Conservation (phyloP, 1,139 yeast species). For the Saccharomyces hybrid region DNA sequence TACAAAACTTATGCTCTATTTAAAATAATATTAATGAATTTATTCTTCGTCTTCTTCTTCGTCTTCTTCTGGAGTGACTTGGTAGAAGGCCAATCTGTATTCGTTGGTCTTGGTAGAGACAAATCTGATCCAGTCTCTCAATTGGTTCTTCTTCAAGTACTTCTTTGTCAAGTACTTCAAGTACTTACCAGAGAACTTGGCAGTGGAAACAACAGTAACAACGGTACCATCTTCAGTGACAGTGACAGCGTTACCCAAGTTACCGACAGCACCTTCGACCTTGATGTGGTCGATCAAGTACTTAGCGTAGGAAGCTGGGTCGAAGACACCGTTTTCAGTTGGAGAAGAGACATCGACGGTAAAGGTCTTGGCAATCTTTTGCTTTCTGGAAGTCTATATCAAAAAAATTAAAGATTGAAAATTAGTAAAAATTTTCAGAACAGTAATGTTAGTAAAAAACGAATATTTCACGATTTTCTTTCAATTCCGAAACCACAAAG, state of each 20-base stretch:
- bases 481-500: not conserved
- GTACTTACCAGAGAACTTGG: constrained; percentile 99
- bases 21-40: constrained; percentile 14
- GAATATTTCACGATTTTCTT: constrained; percentile 6
- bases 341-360: constrained; percentile 96
- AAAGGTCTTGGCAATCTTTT: constrained; percentile 77
- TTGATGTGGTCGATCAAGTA: constrained; percentile 98
- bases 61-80: constrained; percentile 95
- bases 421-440: constrained; percentile 1
- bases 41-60: constrained; percentile 57
- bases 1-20: constrained; percentile 1
- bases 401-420: not conserved
- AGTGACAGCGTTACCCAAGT: constrained; percentile 92
- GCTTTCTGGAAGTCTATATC: constrained; percentile 65
- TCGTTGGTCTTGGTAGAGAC: constrained; percentile 93
- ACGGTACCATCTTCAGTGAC: constrained; percentile 75
- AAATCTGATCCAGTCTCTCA: constrained; percentile 99
- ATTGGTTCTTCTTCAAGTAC: constrained; percentile 99
- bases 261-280: constrained; percentile 93
- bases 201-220: constrained; percentile 81
- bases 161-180: constrained; percentile 98
- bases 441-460: not conserved
- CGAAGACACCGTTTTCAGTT: constrained; percentile 95
- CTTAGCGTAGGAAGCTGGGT: constrained; percentile 96
- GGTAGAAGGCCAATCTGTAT: constrained; percentile 99